Percentiles rank a stretch among this genome's conserved stretches.
Evolutionary conservation across 1,139 yeast genomes (phyloP).

Genomic region (Pichia sp.): DNA sequence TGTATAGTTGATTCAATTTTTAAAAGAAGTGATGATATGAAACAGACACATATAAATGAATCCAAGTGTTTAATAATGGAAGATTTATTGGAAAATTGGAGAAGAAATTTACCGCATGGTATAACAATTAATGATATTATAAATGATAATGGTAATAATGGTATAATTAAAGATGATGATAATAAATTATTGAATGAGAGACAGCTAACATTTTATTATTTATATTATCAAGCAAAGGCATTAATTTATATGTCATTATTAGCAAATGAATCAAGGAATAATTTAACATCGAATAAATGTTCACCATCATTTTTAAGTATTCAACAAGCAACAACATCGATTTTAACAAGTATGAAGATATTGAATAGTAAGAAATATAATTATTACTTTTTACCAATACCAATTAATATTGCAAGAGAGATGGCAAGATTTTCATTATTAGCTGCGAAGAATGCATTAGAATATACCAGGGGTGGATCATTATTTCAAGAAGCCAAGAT

Average conservation of each 20-base stretch:
- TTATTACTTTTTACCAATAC: constrained; percentile 51
- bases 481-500: constrained; percentile 62
- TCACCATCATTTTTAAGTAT: constrained; percentile 55
- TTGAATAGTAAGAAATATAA: constrained; percentile 36
- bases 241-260: constrained; percentile 75
- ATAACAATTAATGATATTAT: constrained; percentile 50
- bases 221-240: constrained; percentile 75
- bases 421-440: constrained; percentile 61
- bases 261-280: constrained; percentile 35
- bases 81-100: constrained; percentile 72
- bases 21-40: constrained; percentile 35
- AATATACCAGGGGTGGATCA: constrained; percentile 80
- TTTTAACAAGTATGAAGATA: constrained; percentile 52
- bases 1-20: constrained; percentile 62
- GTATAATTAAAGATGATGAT: neutral
- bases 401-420: constrained; percentile 64
- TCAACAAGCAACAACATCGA: constrained; percentile 68
- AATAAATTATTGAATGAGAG: constrained; percentile 39
- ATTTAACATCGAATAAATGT: constrained; percentile 28
- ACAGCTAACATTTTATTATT: constrained; percentile 53
- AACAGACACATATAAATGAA: constrained; percentile 26
- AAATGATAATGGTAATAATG: neutral
- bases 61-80: constrained; percentile 46
- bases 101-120: constrained; percentile 57
- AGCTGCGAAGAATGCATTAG: constrained; percentile 74